Evolutionary conservation across 2,329 filamentous ascomycete genomes (phyloP).

Genomic region (Claviceps spartinae): DNA sequence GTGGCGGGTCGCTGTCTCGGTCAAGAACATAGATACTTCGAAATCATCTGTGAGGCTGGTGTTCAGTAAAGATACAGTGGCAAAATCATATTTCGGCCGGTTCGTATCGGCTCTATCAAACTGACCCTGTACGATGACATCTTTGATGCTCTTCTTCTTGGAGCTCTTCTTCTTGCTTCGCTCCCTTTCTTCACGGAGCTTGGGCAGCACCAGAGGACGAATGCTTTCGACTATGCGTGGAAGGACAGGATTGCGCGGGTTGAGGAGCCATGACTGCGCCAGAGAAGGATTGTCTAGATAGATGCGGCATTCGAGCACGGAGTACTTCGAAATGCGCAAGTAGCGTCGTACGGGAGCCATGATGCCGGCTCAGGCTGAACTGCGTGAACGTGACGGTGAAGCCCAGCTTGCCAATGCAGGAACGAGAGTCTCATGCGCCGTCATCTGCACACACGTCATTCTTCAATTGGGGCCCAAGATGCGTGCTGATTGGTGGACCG

Average conservation of each 20-base stretch:
- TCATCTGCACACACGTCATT: background rate
- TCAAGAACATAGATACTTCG: slow-evolving; percentile 87
- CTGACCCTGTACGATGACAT: slow-evolving; percentile 67
- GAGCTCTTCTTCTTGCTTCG: slow-evolving; percentile 45
- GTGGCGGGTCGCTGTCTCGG: slow-evolving; percentile 72
- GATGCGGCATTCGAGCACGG: slow-evolving; percentile 90
- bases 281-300: slow-evolving; percentile 87
- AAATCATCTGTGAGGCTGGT: slow-evolving; percentile 59
- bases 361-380: background rate
- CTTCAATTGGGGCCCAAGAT: background rate
- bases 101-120: background rate
- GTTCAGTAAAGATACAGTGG: background rate
- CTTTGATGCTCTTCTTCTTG: slow-evolving; percentile 73
- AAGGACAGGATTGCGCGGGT: slow-evolving; percentile 60
- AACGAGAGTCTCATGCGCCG: background rate
- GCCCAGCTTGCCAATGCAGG: too few relatives aligned
- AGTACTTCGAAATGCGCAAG: slow-evolving; percentile 81
- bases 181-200: slow-evolving; percentile 74
- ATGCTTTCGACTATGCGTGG: slow-evolving; percentile 74
- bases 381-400: background rate
- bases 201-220: slow-evolving; percentile 75
- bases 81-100: background rate
- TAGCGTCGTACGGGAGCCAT: slow-evolving; percentile 89
- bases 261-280: slow-evolving; percentile 70
- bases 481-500: background rate